These are phyloP conservation scores for grape (Vitis vinifera) DNA, from an alignment of 164 flowering plant genomes.

Conservation along the genomic window DNA sequence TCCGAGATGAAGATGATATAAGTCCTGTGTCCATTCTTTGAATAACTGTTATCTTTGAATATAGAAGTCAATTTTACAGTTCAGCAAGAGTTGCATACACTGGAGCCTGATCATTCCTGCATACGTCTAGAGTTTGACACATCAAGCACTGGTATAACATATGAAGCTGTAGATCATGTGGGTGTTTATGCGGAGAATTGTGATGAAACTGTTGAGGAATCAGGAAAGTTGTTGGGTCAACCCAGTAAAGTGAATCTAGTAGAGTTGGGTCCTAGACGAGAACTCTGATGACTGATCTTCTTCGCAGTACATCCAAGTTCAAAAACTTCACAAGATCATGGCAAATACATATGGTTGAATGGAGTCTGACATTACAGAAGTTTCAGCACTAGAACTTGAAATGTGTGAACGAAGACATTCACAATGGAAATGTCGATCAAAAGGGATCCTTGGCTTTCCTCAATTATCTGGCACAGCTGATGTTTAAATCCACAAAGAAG, in stretches of 20 bases:
- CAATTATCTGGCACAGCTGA: too few species aligned
- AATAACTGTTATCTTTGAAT: conserved; percentile 72
- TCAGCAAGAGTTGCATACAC: conserved; percentile 77
- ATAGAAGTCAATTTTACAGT: conserved; percentile 74
- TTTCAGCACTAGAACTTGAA: conserved; percentile 66
- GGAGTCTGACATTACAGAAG: conserved; percentile 82
- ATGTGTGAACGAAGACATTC: conserved; percentile 44
- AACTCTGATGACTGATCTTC: conserved; percentile 97
- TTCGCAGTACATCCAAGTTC: conserved; percentile 84
- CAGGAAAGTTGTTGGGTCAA: conserved; percentile 49
- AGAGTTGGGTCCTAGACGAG: conserved; percentile 97
- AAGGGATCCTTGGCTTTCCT: too few species aligned
- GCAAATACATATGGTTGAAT: conserved; percentile 86
- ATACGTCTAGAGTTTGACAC: conserved; percentile 90
- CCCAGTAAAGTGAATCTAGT: conserved; percentile 74
- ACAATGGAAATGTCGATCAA: conserved; percentile 1
- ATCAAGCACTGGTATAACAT: conserved; percentile 71
- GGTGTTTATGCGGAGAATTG: too few species aligned
- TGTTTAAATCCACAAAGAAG: too few species aligned
- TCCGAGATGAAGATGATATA: conserved; percentile 65
- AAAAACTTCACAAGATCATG: conserved; percentile 66
- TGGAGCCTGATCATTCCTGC: conserved; percentile 87
- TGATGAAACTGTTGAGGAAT: too few species aligned
- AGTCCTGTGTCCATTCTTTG: conserved; percentile 63
- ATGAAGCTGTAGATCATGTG: conserved; percentile 19